These are phyloP conservation scores for Botrytis byssoidea DNA, from an alignment of 2,329 filamentous ascomycete species.

Conservation along the genomic window DNA sequence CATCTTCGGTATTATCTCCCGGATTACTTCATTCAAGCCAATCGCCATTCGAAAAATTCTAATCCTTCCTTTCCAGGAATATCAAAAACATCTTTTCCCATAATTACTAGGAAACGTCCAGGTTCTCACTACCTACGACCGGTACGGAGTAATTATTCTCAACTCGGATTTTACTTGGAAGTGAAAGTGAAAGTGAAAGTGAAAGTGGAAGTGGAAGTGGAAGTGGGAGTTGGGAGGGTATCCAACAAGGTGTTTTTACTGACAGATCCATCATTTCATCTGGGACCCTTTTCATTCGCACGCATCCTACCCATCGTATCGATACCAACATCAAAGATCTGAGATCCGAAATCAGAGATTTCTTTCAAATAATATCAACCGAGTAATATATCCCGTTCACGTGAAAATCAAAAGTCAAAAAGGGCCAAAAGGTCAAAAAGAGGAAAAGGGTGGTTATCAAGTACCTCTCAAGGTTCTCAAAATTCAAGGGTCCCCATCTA, in stretches of 20 bases:
- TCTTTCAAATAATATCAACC: not conserved
- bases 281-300: not conserved
- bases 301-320: not conserved
- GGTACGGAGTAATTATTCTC: no score
- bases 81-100: not conserved
- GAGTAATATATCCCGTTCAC: not conserved
- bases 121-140: no score
- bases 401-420: not conserved
- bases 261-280: not conserved
- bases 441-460: not conserved
- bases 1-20: no score
- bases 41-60: not conserved
- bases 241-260: constrained; percentile 13
- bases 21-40: not conserved
- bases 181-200: no score
- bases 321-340: not conserved
- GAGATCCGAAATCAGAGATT: not conserved
- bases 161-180: no score
- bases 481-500: not conserved
- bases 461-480: not conserved
- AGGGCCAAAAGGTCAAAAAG: rapidly evolving
- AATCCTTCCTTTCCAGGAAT: not conserved
- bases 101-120: not conserved
- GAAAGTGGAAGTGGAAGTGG: no score
- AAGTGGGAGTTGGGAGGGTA: not conserved